Evolutionary conservation across 2,329 filamentous ascomycete species (phyloP).

Genomic region (Pezicula radicicola): DNA sequence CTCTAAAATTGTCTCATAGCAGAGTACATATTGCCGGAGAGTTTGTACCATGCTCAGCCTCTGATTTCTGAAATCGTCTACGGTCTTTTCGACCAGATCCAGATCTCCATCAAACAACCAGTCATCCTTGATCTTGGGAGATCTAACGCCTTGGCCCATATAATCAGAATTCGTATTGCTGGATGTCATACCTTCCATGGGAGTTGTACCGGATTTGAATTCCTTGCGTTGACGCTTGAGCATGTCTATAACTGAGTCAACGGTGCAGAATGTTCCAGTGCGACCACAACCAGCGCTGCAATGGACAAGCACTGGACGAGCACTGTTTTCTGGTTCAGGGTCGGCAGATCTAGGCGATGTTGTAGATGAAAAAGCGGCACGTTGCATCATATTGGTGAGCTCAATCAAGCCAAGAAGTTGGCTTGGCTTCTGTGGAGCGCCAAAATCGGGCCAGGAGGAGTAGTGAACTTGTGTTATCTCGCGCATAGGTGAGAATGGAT

Average conservation of each 20-base stretch:
- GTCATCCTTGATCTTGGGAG: conserved; percentile 40
- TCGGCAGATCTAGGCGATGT: conserved; percentile 47
- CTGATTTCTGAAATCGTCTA: conserved; percentile 87
- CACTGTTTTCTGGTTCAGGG: conserved; percentile 48
- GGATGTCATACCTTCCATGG: conserved; percentile 40
- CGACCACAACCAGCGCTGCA: conserved; percentile 95
- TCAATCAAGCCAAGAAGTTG: conserved; percentile 90
- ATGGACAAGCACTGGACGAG: conserved; percentile 82
- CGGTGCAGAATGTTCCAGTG: conserved; percentile 94
- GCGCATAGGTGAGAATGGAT: conserved; percentile 81
- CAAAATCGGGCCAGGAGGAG: conserved; percentile 96
- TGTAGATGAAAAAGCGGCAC: conserved; percentile 31
- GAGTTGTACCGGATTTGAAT: conserved; percentile 25
- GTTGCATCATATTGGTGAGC: conserved; percentile 74
- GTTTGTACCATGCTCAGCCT: conserved; percentile 96
- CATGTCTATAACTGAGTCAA: conserved; percentile 95
- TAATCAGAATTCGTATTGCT: conserved; percentile 15
- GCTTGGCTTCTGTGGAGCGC: conserved; percentile 81
- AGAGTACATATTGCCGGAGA: conserved; percentile 87
- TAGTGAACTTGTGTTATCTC: conserved; percentile 96
- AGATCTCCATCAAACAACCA: conserved; percentile 70
- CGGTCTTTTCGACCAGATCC: conserved; percentile 82
- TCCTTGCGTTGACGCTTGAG: conserved; percentile 74
- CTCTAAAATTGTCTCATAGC: conserved; percentile 91
- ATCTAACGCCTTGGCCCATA: conserved; percentile 14